Evolutionary conservation across 2,329 filamentous ascomycete genomes (phyloP).

Genomic region (Fusarium xyrophilum): DNA sequence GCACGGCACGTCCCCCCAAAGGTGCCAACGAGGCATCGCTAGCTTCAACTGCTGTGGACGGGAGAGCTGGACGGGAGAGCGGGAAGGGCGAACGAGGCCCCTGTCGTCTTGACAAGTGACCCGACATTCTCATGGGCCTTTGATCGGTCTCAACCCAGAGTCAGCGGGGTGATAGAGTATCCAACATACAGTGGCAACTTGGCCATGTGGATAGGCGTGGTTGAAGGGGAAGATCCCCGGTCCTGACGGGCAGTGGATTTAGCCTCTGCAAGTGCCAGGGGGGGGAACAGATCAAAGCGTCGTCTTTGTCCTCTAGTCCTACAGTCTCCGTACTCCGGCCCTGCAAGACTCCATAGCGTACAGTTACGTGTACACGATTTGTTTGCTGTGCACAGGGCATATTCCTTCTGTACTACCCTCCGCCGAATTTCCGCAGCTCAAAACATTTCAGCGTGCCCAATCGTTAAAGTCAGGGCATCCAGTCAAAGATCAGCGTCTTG

Average conservation of each 20-base stretch:
- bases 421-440: background rate
- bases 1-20: constrained; percentile 31
- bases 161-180: constrained; percentile 19
- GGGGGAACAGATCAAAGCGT: constrained; percentile 9
- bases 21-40: constrained; percentile 12
- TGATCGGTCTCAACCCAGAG: constrained; percentile 27
- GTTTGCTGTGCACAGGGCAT: background rate
- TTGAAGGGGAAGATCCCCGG: constrained; percentile 27
- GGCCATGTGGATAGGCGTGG: constrained; percentile 34
- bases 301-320: background rate
- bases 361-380: constrained; percentile 23
- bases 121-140: constrained; percentile 15
- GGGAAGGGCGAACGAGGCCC: constrained; percentile 18
- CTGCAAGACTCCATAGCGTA: constrained; percentile 25
- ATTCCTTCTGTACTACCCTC: background rate
- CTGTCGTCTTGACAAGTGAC: background rate
- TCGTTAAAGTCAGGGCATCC: constrained; percentile 33
- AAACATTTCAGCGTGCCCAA: constrained; percentile 21
- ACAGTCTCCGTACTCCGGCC: background rate
- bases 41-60: background rate
- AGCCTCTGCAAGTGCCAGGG: constrained; percentile 20
- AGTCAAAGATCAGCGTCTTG: constrained; percentile 29
- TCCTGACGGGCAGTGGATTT: constrained; percentile 11
- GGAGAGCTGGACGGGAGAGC: constrained; percentile 32
- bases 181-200: constrained; percentile 20